Conservation (phyloP, 306 rosid species). For the Abrus pulchellus region DNA sequence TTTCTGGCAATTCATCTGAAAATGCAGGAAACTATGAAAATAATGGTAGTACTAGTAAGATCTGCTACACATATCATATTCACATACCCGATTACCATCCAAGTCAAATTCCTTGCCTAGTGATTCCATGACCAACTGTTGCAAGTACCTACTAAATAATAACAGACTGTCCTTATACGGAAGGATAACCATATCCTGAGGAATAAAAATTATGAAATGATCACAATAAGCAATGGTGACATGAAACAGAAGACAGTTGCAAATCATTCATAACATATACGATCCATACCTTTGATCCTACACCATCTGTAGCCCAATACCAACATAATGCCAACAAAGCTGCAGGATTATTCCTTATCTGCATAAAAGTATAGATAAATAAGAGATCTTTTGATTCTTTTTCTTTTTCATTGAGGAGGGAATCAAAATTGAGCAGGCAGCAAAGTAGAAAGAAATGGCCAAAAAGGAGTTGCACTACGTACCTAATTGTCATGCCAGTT, state of each 20-base stretch:
- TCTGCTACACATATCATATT: slow-evolving; percentile 19
- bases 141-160: slow-evolving; percentile 94
- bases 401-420: slow-evolving; percentile 9
- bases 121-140: slow-evolving; percentile 99
- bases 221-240: slow-evolving; percentile 38
- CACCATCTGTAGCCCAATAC: slow-evolving; percentile 98
- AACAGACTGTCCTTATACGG: slow-evolving; percentile 95
- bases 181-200: slow-evolving; percentile 97
- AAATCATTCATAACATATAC: slow-evolving; percentile 28
- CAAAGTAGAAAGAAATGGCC: slow-evolving; percentile 1
- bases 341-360: slow-evolving; percentile 71
- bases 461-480: not conserved
- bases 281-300: slow-evolving; percentile 87
- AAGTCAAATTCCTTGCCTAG: slow-evolving; percentile 98
- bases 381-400: not conserved
- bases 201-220: slow-evolving; percentile 36
- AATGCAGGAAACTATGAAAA: slow-evolving; percentile 23
- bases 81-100: slow-evolving; percentile 90
- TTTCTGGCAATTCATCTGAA: slow-evolving; percentile 27
- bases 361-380: slow-evolving; percentile 19
- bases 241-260: slow-evolving; percentile 18
- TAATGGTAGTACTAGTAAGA: not conserved
- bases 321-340: slow-evolving; percentile 94
- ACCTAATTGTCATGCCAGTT: not conserved
- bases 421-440: slow-evolving; percentile 21